phyloP scores from a whole-genome alignment of 345 rosid species.

The Populus davidiana region DNA sequence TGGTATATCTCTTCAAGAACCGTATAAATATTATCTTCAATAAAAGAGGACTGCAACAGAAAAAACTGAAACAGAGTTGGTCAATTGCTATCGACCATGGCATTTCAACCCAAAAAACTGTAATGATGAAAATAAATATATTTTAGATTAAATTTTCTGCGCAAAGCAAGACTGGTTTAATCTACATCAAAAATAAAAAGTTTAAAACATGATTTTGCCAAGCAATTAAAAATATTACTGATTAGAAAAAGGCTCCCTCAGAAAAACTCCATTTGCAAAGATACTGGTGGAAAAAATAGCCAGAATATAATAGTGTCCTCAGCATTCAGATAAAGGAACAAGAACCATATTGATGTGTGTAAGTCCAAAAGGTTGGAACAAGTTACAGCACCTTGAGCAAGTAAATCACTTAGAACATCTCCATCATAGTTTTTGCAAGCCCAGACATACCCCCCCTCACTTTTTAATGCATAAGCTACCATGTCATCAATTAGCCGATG shows the following conservation, averaged over 20 bases:
- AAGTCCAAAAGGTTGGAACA: neutral
- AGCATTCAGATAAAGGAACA: neutral
- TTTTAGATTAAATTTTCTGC: neutral
- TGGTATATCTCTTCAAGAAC: neutral
- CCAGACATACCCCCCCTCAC: slow-evolving; percentile 99
- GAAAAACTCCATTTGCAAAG: too few relatives aligned
- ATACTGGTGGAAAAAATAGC: too few relatives aligned
- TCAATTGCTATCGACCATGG: neutral
- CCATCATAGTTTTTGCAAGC: slow-evolving; percentile 99
- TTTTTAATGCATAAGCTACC: slow-evolving; percentile 95
- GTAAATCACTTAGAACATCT: slow-evolving; percentile 97
- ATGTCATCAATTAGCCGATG: slow-evolving; percentile 98
- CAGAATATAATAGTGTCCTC: neutral
- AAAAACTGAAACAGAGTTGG: neutral
- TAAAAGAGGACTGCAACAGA: neutral
- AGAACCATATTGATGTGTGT: neutral
- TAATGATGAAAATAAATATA: neutral
- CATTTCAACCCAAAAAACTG: neutral
- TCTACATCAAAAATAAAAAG: neutral
- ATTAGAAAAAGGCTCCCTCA: too few relatives aligned
- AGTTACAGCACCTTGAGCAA: slow-evolving; percentile 73
- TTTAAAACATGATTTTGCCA: neutral
- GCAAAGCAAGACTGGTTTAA: neutral
- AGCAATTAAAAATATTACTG: neutral
- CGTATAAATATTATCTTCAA: neutral